Conservation (phyloP, 2,329 filamentous ascomycete species). For the Calonectria pseudoturangicola region DNA sequence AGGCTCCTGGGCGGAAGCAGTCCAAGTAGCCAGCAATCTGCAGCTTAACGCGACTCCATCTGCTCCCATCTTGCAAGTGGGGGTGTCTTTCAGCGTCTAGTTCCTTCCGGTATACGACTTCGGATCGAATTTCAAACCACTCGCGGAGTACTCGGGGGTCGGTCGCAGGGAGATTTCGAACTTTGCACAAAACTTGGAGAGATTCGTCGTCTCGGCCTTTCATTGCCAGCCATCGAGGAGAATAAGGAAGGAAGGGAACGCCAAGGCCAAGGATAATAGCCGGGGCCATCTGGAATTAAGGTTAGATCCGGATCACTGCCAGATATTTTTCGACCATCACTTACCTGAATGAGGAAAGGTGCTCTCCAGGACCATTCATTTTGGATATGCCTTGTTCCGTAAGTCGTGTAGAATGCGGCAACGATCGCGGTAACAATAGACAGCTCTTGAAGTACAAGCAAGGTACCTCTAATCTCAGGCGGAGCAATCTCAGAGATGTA, state of each 20-base stretch:
- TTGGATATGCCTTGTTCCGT: conserved; percentile 54
- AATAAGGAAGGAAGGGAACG: conserved; percentile 51
- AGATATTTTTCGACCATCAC: neutral
- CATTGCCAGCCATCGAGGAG: conserved; percentile 54
- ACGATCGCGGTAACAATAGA: conserved; percentile 58
- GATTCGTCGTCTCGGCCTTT: conserved; percentile 53
- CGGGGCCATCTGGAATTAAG: conserved; percentile 46
- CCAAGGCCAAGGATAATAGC: conserved; percentile 50
- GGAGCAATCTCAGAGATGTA: conserved; percentile 69
- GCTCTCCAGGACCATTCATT: conserved; percentile 55
- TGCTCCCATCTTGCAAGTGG: conserved; percentile 51
- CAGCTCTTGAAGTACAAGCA: conserved; percentile 65
- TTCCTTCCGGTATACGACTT: conserved; percentile 47
- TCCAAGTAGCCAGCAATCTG: conserved; percentile 69
- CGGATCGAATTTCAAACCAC: conserved; percentile 53
- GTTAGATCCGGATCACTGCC: neutral
- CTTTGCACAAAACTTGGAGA: conserved; percentile 45
- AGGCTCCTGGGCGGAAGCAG: conserved; percentile 69
- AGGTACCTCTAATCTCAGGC: conserved; percentile 67
- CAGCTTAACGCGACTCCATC: conserved; percentile 58
- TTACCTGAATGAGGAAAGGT: conserved; percentile 53
- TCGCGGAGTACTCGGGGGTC: conserved; percentile 50
- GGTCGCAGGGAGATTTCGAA: conserved; percentile 46
- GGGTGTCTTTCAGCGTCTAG: conserved; percentile 58
- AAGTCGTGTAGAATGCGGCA: conserved; percentile 57